These are phyloP conservation scores for Fusarium armeniacum DNA, from an alignment of 2,329 filamentous ascomycete genomes.

Conservation along the genomic window DNA sequence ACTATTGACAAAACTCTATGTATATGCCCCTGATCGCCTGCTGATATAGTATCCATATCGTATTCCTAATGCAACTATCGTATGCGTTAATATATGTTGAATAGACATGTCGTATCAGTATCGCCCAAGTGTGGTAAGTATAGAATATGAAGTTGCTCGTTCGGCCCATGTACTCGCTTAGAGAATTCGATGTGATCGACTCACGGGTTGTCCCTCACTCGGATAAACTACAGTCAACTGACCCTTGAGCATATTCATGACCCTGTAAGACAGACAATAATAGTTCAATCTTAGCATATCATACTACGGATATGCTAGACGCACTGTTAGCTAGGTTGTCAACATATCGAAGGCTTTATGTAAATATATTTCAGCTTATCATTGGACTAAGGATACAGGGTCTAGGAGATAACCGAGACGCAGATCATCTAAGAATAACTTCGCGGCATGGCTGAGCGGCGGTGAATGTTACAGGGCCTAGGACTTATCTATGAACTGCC, in stretches of 20 bases:
- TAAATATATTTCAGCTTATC: neutral
- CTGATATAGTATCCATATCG: neutral
- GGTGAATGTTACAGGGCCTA: neutral
- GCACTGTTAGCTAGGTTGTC: neutral
- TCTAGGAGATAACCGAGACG: conserved; percentile 4
- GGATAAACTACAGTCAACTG: neutral
- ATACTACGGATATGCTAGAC: neutral
- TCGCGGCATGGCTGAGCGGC: neutral
- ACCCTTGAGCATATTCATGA: neutral
- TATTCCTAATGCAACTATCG: no score
- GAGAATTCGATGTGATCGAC: conserved; percentile 2
- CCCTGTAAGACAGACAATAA: neutral
- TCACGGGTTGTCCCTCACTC: neutral
- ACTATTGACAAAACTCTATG: neutral
- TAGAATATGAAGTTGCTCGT: neutral
- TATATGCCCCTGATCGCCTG: no score
- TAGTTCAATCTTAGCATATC: neutral
- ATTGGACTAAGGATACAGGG: neutral
- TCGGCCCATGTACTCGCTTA: neutral
- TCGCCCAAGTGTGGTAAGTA: no score
- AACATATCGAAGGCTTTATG: neutral
- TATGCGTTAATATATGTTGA: neutral
- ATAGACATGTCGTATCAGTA: neutral
- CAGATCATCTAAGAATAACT: neutral
- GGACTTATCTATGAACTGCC: neutral